Evolutionary conservation across 2,329 filamentous ascomycete genomes (phyloP), one percentile per base, ranked within the genome.

Genomic region (Ceratocystis ficicola): DNA sequence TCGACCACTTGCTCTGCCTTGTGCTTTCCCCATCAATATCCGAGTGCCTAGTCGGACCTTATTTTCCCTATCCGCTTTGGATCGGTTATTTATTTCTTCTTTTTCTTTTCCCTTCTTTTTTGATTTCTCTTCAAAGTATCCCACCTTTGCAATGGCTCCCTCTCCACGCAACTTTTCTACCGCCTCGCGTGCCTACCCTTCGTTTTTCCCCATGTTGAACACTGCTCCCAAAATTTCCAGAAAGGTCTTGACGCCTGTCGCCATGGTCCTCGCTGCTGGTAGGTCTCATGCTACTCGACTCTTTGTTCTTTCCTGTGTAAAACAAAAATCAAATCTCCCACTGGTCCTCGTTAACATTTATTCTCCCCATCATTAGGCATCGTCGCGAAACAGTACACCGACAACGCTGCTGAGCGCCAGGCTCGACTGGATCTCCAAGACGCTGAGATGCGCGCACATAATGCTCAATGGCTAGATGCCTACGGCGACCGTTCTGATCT

Each of bases 401-500:
- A 52, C 44, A 22, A 36, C 20, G 52, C 65, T 32, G 62, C 62
- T 36, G 67, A 65, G 5, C 65, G 67, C 59, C 72, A 73, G 60
- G 70, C 73, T 65, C 70, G 71, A 65, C 71, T 69, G 20, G 75
- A 77, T 66, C 72, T 72, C 65, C 70, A 75, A 55, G 73, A 74
- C 46, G 71, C 70, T n/a, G 74, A 75, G 63, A 72, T 72, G 63
- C 73, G 73, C 68, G 72, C 72, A 48, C 73, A 73, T 61, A 75
- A 79, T 67, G 74, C 76, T 22, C 73, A 78, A 65, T 72, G 82
- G 68, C 74, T 80, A 72, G 76, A 81, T 44, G 76, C 79, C 66
- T 82, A 81, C 67, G 79, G 80, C 60, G 78, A 79, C 68, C 75
- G 79, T 15, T 77, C 77, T 32, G 81, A 76, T 68, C 73, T 82